phyloP scores from a whole-genome alignment of 805 yeast genomes.

The Zygoascus flipseniorum region DNA sequence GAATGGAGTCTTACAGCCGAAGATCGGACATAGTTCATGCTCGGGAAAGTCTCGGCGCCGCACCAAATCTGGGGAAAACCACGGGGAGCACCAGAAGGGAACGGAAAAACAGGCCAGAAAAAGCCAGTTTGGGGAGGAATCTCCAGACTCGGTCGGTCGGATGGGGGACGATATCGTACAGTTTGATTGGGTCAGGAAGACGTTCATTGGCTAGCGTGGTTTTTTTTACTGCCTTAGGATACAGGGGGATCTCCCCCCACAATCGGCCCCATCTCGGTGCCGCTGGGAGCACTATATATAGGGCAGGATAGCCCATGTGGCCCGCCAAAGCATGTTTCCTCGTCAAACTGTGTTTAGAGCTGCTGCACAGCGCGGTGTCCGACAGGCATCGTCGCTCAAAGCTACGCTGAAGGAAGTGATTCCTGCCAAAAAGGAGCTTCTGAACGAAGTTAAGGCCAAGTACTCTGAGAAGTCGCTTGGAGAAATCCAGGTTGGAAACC shows the following conservation, averaged over 20 bases:
- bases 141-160: too few relatives aligned
- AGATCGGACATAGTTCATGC: too few relatives aligned
- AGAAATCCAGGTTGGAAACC: constrained; percentile 36
- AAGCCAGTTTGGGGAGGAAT: too few relatives aligned
- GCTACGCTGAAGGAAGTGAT: constrained; percentile 31
- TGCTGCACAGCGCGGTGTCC: constrained; percentile 1
- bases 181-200: too few relatives aligned
- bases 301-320: not conserved
- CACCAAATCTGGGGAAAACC: too few relatives aligned
- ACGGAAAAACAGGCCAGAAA: too few relatives aligned
- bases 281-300: not conserved
- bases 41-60: too few relatives aligned
- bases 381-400: constrained; percentile 24
- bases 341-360: not conserved
- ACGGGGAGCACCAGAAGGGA: too few relatives aligned
- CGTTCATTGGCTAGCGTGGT: too few relatives aligned
- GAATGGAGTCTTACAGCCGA: too few relatives aligned
- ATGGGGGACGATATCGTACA: too few relatives aligned
- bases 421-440: constrained; percentile 37
- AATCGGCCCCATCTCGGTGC: not conserved
- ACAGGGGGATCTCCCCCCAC: not conserved
- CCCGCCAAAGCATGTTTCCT: not conserved
- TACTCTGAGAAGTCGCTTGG: constrained; percentile 34
- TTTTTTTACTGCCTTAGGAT: too few relatives aligned
- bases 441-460: constrained; percentile 34